Evolutionary conservation across 139 green algal genomes (phyloP).

Genomic region (Pycnococcus provasolii): DNA sequence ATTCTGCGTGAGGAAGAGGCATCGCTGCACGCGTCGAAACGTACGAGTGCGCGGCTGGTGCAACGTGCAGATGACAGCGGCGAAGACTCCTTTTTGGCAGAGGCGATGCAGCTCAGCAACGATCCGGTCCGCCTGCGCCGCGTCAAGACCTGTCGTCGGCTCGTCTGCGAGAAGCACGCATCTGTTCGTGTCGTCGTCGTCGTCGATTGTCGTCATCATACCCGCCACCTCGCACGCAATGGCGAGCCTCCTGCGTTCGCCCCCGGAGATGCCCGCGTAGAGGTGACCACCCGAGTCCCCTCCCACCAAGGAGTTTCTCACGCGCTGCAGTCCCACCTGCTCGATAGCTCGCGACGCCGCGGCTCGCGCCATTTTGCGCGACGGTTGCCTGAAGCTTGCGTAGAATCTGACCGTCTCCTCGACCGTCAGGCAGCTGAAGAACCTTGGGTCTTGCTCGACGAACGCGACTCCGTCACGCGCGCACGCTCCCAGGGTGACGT

Average conservation of each 20-base stretch:
- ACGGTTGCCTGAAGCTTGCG: constrained; percentile 41
- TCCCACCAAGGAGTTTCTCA: background rate
- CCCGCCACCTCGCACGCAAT: constrained; percentile 78
- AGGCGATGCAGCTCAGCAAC: too few species aligned
- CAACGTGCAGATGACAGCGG: constrained; percentile 13
- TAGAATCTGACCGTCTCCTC: constrained; percentile 64
- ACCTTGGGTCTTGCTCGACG: constrained; percentile 85
- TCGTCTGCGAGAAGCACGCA: constrained; percentile 52
- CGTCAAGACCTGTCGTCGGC: constrained; percentile 77
- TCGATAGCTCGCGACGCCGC: too few species aligned
- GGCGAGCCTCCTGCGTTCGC: constrained; percentile 75
- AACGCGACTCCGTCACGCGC: constrained; percentile 32
- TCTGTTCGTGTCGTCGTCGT: background rate
- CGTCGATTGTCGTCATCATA: background rate
- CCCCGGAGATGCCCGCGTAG: constrained; percentile 48
- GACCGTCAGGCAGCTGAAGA: constrained; percentile 74
- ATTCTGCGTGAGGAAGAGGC: constrained; percentile 10
- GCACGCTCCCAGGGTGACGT: background rate
- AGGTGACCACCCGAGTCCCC: constrained; percentile 14
- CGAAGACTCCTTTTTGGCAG: background rate
- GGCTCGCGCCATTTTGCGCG: too few species aligned
- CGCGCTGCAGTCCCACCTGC: too few species aligned
- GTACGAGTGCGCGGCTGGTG: constrained; percentile 20
- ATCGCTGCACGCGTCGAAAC: constrained; percentile 20
- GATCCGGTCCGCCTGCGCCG: constrained; percentile 44